Base-by-base conservation (phyloP, 495 filamentous ascomycete species). In the Neurospora tetraspora region DNA sequence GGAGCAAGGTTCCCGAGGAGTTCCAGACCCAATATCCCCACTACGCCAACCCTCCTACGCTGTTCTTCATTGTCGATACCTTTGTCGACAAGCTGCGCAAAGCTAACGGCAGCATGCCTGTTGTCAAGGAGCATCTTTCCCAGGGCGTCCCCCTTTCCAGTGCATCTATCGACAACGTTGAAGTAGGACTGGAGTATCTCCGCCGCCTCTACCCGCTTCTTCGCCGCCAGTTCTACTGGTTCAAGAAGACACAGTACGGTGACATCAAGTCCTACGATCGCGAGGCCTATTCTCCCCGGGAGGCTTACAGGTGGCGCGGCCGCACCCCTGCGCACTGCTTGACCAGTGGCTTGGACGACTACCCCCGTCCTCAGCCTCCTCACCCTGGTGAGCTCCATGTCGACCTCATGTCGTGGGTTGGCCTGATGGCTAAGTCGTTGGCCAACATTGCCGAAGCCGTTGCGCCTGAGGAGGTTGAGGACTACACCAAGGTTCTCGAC, bases 11-110 rank as follows among this genome's bases (percentile, higher is more conserved):
- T 14, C 96, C 96, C 1, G 78, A 82, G n/a, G 94, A 99, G 80
- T 99, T 99, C 80, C 96, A 97, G 73, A 87, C 92, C 39, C 96
- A 99, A 76, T 98, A 98, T 80, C 96, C 96, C 37, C 96, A 98
- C 80, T 98, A 98, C 77, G 96, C 96, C 69, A 99, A 99, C 81
- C 96, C 96, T 0, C 96, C 96, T n/a, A 98, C 96, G 1, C 87
- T 99, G 7, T 98, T 97, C 82, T 88, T 98, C 74, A 89, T 96
- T 69, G 80, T 99, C 18, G 92, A 96, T 73, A 85, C 85, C 16
- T 94, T 97, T 75, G 85, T 97, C 72, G 90, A 93, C 75, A 94
- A 91, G 77, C 84, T 97, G 20, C 75, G 75, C 47, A 82, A 83
- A 73, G 73, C 78, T 20, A 85, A 86, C 70, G 84, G 81, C 12